Evolutionary conservation across 352 stramenopile species (phyloP), one percentile per base, ranked within the genome.

Genomic region (Globisporangium uncinulatum): DNA sequence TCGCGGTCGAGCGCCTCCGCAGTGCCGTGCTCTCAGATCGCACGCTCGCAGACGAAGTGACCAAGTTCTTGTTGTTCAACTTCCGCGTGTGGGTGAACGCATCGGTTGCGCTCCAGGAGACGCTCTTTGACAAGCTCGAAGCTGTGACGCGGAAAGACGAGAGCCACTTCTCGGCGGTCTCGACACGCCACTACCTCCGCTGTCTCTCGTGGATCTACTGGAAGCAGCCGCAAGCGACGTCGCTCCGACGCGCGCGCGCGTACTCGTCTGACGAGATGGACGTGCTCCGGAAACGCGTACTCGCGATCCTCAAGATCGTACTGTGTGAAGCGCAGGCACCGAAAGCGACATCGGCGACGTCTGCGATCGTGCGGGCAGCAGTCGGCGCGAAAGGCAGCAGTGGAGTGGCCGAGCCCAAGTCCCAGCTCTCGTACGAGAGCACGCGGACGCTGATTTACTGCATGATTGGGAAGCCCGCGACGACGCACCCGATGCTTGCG

Each of bases 191-290:
- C 44, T 92, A 87, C 45, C 67, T 94, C 52, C 77, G 82, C n/a
- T 88, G 77, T 49, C 60, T 94, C 15, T 94, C 83, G 34, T 92
- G 81, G 79, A 86, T 92, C 55, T 94, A 94, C 57, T 91, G 81
- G 74, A 79, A 70, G 42, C 46, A 76, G 34, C 61, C 66, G 2
- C 68, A 71, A 31, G 51, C 63, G 24, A 85, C 71, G 4, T 73
- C 75, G 24, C 71, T 92, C 47, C 70, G 79, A 36, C 73, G 81
- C 17, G 69, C 73, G 4, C 66, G 73, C 20, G 53, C 75, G 14
- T 89, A 83, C 51, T 64, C 68, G 10, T 45, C 57, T 0, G 67
- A 81, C n/a, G 81, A 92, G 45, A 81, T 92, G 57, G 67, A 80
- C 63, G 41, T 68, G 6, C 57, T 94, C 32, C 79, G 83, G 6